phyloP scores from a whole-genome alignment of 2,329 filamentous ascomycete species.

The Verticillium dahliae region DNA sequence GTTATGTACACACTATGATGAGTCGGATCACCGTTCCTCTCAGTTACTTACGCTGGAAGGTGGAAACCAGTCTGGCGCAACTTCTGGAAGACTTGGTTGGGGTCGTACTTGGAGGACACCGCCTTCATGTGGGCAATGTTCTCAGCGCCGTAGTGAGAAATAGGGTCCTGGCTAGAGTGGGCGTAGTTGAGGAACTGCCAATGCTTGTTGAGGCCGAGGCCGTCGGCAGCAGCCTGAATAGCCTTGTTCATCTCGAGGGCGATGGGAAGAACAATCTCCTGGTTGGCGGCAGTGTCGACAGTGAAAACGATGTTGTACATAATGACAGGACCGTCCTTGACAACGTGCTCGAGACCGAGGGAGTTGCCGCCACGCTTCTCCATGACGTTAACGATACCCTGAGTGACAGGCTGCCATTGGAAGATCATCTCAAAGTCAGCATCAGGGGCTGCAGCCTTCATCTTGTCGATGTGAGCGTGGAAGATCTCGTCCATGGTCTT shows the following conservation, averaged over 20 bases:
- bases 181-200: conserved; percentile 40
- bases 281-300: conserved; percentile 27
- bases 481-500: conserved; percentile 2
- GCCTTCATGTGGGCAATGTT: conserved; percentile 23
- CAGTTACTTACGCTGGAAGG: conserved; percentile 5
- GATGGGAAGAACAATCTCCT: conserved; percentile 22
- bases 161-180: conserved; percentile 27
- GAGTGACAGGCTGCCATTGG: conserved; percentile 21
- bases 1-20: not conserved
- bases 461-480: not conserved
- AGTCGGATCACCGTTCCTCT: not conserved
- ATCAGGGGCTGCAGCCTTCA: not conserved
- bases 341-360: conserved; percentile 23
- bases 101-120: conserved; percentile 24
- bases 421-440: conserved; percentile 10
- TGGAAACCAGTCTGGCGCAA: conserved; percentile 22
- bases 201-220: conserved; percentile 21
- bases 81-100: conserved; percentile 25
- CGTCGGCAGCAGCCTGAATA: conserved; percentile 25
- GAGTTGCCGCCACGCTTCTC: conserved; percentile 21
- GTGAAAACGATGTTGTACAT: conserved; percentile 31
- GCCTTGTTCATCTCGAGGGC: conserved; percentile 58
- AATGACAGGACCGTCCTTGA: conserved; percentile 26
- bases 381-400: conserved; percentile 18
- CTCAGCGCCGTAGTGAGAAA: conserved; percentile 27